Evolutionary conservation across 148 eudicot species (phyloP), one percentile per base, ranked within the genome.

Genomic region (Linanthus parryae): DNA sequence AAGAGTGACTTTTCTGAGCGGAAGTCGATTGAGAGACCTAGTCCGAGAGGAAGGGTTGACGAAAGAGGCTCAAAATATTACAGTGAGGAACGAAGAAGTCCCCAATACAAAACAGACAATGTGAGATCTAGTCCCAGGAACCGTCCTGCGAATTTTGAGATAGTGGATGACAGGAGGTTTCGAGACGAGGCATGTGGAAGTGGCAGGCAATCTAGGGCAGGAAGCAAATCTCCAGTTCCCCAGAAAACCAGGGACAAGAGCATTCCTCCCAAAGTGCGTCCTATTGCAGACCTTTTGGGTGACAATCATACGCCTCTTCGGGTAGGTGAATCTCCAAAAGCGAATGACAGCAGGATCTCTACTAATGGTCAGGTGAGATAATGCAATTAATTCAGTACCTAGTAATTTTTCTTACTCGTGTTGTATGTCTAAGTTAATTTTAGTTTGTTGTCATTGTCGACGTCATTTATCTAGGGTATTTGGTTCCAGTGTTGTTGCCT

Each of bases 221-320:
- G 64, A 42, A 70, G 46, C 48, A 54, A 39, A 58, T 75, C 86
- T 4, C 72, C 84, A 20, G 65, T 31, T 58, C 46, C 64, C 44
- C 62, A 22, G 15, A 54, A 45, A 33, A 48, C 14, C 3, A 64
- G 37, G 22, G 61, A 41, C 30, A 48, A 15, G 15, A 44, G 34
- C 18, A 66, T 37, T 15, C 65, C 57, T 6, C 85, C 76, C 30
- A 52, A 49, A 34, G 54, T 73, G 24, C 65, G 45, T 18, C 62
- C 77, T 31, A 62, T 69, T 14, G 67, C 47, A 56, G 90, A 79
- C 17, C 43, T 77, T 59, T 58, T 82, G 44, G 87, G 84, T 19
- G 82, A 77, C 9, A 80, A 66, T 25, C 46, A 38, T 66, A 57
- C 58, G 6, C 39, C 61, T 33, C 54, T 73, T 45, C 73, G 63